Conservation (phyloP, 495 filamentous ascomycete genomes). For the Lophium mytilinum region DNA sequence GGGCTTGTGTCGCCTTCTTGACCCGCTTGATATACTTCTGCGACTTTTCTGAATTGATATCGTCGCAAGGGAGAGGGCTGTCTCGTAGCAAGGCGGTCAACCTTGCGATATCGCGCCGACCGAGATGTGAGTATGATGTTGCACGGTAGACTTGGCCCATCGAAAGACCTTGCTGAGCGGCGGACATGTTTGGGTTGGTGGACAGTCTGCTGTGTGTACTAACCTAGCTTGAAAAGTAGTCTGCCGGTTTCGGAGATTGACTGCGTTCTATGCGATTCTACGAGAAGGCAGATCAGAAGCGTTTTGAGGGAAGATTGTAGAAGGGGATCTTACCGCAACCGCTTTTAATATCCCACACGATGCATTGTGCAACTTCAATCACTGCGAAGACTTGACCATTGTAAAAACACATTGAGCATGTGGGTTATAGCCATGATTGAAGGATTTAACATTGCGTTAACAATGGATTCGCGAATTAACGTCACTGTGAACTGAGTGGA, state of each 20-base stretch:
- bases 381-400: no score
- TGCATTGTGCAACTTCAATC: no score
- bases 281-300: background rate
- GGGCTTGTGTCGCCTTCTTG: background rate
- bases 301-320: background rate
- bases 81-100: background rate
- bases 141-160: background rate
- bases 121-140: background rate
- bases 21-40: background rate
- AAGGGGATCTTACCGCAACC: no score
- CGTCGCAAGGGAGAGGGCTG: background rate
- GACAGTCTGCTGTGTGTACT: background rate
- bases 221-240: no score
- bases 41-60: background rate
- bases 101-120: background rate
- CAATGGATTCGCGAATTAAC: no score
- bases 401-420: no score
- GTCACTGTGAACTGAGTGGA: no score
- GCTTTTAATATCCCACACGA: no score
- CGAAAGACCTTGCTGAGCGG: background rate
- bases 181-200: background rate
- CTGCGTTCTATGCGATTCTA: background rate
- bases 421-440: no score
- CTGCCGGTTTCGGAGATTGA: background rate
- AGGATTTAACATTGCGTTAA: no score